These are phyloP conservation scores for Nematodospora anomalae DNA, from an alignment of 1,139 yeast genomes.

Conservation along the genomic window DNA sequence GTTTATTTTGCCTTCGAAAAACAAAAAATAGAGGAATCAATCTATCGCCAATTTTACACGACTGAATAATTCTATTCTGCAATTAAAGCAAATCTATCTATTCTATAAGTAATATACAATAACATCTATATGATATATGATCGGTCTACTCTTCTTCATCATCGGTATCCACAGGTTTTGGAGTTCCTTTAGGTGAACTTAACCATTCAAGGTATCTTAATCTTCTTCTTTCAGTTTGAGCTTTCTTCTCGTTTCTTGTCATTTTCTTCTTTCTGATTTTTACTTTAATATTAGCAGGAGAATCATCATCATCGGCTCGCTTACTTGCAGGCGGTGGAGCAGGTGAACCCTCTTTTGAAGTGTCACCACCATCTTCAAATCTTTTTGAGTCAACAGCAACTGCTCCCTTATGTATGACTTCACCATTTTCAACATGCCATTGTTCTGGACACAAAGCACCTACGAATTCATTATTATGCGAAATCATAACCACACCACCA, in stretches of 20 bases:
- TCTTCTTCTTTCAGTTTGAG: constrained; percentile 91
- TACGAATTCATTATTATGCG: constrained; percentile 95
- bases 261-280: constrained; percentile 91
- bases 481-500: constrained; percentile 98
- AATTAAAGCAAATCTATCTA: background rate
- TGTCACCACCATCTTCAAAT: constrained; percentile 71
- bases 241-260: constrained; percentile 94
- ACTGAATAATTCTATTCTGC: background rate
- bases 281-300: constrained; percentile 94
- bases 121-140: background rate
- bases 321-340: constrained; percentile 38
- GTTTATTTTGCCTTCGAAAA: constrained; percentile 20
- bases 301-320: constrained; percentile 72
- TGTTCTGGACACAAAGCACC: constrained; percentile 98
- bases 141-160: constrained; percentile 61
- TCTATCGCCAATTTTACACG: background rate
- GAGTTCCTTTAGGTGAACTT: constrained; percentile 95
- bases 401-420: constrained; percentile 79
- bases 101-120: background rate
- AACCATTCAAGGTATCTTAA: constrained; percentile 93
- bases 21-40: constrained; percentile 1
- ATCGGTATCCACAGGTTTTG: constrained; percentile 89
- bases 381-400: constrained; percentile 72
- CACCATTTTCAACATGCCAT: constrained; percentile 95
- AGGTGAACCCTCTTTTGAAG: constrained; percentile 21